These are phyloP conservation scores for Fusarium sp. DNA, from an alignment of 2,329 filamentous ascomycete genomes.

Conservation along the genomic window DNA sequence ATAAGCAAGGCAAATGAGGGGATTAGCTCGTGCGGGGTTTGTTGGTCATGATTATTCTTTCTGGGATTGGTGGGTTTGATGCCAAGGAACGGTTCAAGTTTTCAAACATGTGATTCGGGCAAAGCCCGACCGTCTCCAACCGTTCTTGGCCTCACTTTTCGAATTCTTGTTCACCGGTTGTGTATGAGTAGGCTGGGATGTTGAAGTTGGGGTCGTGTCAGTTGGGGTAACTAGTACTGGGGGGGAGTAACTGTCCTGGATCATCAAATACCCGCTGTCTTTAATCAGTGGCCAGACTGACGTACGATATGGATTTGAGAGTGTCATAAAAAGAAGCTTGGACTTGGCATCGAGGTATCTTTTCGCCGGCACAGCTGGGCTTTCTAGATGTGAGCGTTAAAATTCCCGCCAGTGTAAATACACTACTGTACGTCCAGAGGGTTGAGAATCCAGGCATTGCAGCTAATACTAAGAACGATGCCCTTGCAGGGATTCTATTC, in stretches of 20 bases:
- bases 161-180: not conserved
- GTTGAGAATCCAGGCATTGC: not conserved
- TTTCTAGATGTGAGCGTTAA: not conserved
- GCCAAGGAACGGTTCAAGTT: not conserved
- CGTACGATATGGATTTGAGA: not conserved
- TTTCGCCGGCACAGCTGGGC: not conserved
- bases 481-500: not conserved
- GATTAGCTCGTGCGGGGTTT: not conserved
- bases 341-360: not conserved
- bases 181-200: not conserved
- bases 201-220: not conserved
- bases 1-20: not conserved
- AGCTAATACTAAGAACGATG: not conserved
- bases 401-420: not conserved
- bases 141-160: not conserved
- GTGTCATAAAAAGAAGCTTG: not conserved
- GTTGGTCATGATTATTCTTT: not conserved
- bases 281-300: not conserved
- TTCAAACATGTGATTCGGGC: not conserved
- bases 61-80: not conserved
- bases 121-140: not conserved
- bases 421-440: not conserved
- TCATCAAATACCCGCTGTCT: not conserved
- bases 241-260: not conserved
- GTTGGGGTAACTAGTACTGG: not conserved